A percentile compares a stretch with the other conserved stretches of the same genome.
These are phyloP conservation scores for Diplogelasinospora grovesii DNA, from an alignment of 495 filamentous ascomycete genomes.

Conservation along the genomic window DNA sequence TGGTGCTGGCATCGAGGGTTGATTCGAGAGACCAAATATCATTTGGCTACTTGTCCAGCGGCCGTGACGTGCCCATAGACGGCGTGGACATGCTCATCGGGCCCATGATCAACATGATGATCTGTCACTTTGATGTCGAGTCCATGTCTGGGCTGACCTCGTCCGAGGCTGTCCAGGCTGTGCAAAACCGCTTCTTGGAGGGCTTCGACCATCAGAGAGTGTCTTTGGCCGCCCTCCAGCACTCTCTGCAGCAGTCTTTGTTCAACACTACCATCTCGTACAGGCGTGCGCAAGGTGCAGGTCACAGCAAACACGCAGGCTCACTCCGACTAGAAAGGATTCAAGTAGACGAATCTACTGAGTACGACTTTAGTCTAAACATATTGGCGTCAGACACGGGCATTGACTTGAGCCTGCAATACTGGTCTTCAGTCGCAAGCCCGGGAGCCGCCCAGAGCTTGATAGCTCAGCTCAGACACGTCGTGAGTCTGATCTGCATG, in stretches of 20 bases:
- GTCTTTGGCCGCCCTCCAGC: constrained; percentile 38
- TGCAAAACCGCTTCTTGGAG: too few relatives aligned
- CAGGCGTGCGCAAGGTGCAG: constrained; percentile 9
- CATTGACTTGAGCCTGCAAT: constrained; percentile 44
- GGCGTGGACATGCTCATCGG: constrained; percentile 18
- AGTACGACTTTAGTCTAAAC: constrained; percentile 50
- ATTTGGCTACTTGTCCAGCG: constrained; percentile 40
- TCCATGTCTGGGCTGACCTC: constrained; percentile 19
- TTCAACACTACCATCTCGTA: constrained; percentile 33
- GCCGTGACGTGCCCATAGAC: constrained; percentile 15
- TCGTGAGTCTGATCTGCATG: constrained; percentile 40
- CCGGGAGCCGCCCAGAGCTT: too few relatives aligned
- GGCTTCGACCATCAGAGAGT: constrained; percentile 34
- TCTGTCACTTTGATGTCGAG: constrained; percentile 15
- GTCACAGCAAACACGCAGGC: constrained; percentile 2
- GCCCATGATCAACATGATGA: constrained; percentile 24
- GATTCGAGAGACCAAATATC: constrained; percentile 49
- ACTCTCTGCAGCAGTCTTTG: constrained; percentile 18
- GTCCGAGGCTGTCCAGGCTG: constrained; percentile 25
- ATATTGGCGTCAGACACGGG: constrained; percentile 44
- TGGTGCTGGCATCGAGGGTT: constrained; percentile 41
- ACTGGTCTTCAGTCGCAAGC: constrained; percentile 44
- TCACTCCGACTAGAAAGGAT: constrained; percentile 15
- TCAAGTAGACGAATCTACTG: constrained; percentile 46
- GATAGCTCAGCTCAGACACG: constrained; percentile 42